Base-by-base conservation (phyloP, 805 yeast species). In the Candida montana region DNA sequence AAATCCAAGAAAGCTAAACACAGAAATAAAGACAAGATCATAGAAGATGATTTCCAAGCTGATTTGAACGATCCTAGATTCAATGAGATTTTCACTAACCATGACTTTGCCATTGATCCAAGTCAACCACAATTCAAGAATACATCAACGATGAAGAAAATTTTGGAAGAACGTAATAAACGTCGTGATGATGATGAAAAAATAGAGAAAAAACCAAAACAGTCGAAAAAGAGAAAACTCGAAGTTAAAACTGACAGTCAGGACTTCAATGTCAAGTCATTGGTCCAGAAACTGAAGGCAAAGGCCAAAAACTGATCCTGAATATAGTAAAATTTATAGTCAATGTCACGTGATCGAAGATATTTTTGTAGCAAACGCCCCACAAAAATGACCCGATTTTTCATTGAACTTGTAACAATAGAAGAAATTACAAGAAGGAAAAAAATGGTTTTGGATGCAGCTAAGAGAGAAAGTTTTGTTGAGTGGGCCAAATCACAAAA, bases 81-180 rank as follows among this genome's bases (percentile, higher is more conserved):
- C 69, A 73, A 73, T 35, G 95, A 83, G 50, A 70, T 89, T 49
- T 87, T 82, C 57, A 88, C 88, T 54, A 81, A 79, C 47, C 96
- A 86, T 48, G 93, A 83, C 47, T 93, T 79, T 64, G 96, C 96
- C 11, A 89, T 95, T 58, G 99, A 95, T 63, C 95, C 97, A 18
- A 81, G 95, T 17, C 79, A 74, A 56, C 84, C 95, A n/a, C 95
- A 87, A 59, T 91, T 77, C 71, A 89, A 85, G 67, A 79, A 82
- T 63, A 90, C 98, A 1, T 68, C 77, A 15, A 88, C 93, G 20
- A 90, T 91, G 95, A 81, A 82, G 58, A 73, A 81, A 61, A 75
- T 93, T 42, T 64, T 93, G 67, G 71, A 77, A 34, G 95, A 89
- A 63, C 75, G 95, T 50, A 72, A 75, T 32, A 77, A 78, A 58